Evolutionary conservation across 352 stramenopile species (phyloP).

Genomic region (Phytophthora cajani): DNA sequence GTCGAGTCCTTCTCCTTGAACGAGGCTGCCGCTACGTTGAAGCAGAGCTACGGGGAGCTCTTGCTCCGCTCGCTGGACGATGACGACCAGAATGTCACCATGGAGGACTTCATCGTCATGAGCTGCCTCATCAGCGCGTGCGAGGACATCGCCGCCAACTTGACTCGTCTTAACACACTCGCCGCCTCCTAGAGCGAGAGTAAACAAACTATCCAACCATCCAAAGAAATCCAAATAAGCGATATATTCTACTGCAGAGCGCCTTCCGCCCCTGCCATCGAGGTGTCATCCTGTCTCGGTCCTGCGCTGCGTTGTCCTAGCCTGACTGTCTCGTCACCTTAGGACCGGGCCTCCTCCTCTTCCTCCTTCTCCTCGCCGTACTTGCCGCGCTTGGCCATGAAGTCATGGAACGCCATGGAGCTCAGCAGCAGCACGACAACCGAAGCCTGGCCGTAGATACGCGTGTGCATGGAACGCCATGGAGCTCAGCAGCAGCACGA

Average conservation of each 20-base stretch:
- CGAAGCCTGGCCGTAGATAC: constrained; percentile 75
- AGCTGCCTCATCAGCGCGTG: constrained; percentile 67
- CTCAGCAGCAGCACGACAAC: constrained; percentile 68
- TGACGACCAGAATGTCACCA: constrained; percentile 39
- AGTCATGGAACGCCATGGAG: constrained; percentile 85
- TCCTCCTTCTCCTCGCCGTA: constrained; percentile 52
- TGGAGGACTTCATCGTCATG: constrained; percentile 75
- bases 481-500: constrained; percentile 67
- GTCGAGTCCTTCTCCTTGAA: constrained; percentile 69
- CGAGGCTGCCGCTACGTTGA: constrained; percentile 49
- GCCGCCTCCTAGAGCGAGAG: constrained; percentile 41
- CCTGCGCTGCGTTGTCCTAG: constrained; percentile 7
- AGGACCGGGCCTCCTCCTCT: constrained; percentile 16
- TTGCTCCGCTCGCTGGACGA: constrained; percentile 40
- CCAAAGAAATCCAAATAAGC: constrained; percentile 10
- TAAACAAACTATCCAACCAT: neutral
- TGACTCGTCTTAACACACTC: constrained; percentile 61
- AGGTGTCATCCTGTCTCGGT: no score
- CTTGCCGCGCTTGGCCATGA: constrained; percentile 69
- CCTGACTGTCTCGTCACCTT: neutral
- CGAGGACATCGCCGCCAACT: constrained; percentile 56
- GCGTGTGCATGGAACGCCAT: constrained; percentile 84
- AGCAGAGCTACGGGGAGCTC: constrained; percentile 58
- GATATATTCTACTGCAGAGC: constrained; percentile 28
- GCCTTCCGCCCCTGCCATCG: neutral